These are phyloP conservation scores for Cinnamomum chago DNA, from an alignment of 164 flowering plant genomes.

Conservation along the genomic window DNA sequence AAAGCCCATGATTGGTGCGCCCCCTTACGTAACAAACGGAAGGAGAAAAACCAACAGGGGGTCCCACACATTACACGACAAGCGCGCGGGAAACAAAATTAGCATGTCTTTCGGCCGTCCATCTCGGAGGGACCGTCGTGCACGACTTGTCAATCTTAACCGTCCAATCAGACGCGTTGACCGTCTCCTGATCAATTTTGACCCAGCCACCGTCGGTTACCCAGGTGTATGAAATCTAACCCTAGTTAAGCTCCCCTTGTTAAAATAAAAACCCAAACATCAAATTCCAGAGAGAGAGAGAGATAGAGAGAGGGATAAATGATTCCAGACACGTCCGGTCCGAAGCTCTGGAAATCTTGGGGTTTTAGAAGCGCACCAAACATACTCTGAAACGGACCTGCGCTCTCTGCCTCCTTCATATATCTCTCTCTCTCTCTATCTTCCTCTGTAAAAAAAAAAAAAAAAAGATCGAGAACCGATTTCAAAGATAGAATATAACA, in stretches of 20 bases:
- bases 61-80: not conserved
- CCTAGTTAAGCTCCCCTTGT: not conserved
- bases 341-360: constrained; percentile 6
- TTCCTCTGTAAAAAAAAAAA: not conserved
- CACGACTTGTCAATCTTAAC: not conserved
- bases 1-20: not conserved
- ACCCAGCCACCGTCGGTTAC: constrained; percentile 17
- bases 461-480: too few species aligned
- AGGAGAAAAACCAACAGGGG: not conserved
- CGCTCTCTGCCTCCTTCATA: constrained; percentile 17
- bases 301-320: constrained; percentile 8
- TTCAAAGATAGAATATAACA: not conserved
- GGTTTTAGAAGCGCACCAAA: constrained; percentile 26
- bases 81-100: not conserved
- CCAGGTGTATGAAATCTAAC: not conserved
- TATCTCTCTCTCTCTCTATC: not conserved
- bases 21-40: not conserved
- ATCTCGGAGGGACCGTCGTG: not conserved
- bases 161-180: constrained; percentile 7
- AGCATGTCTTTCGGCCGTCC: not conserved
- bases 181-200: not conserved
- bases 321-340: constrained; percentile 8
- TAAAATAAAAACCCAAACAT: not conserved
- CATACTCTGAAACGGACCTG: constrained; percentile 39
- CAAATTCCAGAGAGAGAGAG: not conserved